phyloP scores from a whole-genome alignment of 1,139 yeast genomes.

The Saccharomycopsis hybrid region DNA sequence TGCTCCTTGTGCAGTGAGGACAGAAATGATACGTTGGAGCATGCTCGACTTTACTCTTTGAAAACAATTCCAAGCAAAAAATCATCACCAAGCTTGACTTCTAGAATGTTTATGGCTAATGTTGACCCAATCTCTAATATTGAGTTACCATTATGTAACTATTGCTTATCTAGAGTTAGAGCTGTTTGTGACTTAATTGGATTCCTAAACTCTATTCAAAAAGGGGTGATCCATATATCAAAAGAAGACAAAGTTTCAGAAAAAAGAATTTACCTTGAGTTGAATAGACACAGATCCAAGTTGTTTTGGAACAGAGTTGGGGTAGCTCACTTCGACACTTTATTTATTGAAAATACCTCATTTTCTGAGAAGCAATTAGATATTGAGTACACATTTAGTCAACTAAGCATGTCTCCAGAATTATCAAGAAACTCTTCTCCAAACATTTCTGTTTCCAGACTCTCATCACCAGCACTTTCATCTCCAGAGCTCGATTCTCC shows the following conservation, averaged over 20 bases:
- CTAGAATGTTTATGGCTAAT: slow-evolving; percentile 12
- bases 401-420: neutral
- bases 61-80: slow-evolving; percentile 27
- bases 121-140: slow-evolving; percentile 14
- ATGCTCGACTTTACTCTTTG: slow-evolving; percentile 67
- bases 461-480: neutral
- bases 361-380: slow-evolving; percentile 2
- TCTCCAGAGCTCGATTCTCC: no score
- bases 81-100: slow-evolving; percentile 12
- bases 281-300: slow-evolving; percentile 47
- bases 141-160: slow-evolving; percentile 72
- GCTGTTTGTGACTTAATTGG: slow-evolving; percentile 74
- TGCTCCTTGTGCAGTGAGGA: slow-evolving; percentile 80
- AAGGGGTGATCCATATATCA: slow-evolving; percentile 37
- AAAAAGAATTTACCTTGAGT: slow-evolving; percentile 48
- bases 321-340: slow-evolving; percentile 20
- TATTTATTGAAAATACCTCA: neutral
- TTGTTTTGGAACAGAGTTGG: slow-evolving; percentile 87
- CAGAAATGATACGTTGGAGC: slow-evolving; percentile 61
- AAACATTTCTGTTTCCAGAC: no score
- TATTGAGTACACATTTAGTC: neutral
- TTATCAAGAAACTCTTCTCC: no score
- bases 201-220: slow-evolving; percentile 35
- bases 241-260: slow-evolving; percentile 24
- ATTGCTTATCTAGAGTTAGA: slow-evolving; percentile 72